Evolutionary conservation across 78 protist species (phyloP).

Genomic region (Dictyostelium brefeldianum): DNA sequence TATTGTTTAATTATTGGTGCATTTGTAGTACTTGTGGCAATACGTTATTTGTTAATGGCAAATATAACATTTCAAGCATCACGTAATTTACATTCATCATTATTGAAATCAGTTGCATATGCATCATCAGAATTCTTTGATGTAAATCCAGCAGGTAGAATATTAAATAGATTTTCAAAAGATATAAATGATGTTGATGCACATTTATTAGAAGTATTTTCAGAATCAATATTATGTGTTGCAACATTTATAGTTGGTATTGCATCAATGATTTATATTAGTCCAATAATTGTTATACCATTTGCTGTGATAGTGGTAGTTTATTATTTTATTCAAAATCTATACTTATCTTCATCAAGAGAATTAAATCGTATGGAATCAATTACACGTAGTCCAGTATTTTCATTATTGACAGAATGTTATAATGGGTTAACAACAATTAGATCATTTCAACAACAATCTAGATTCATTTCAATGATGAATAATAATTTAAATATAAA

Average conservation of each 20-base stretch:
- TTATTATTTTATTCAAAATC: conserved; percentile 81
- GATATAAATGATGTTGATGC: conserved; percentile 41
- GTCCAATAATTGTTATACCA: conserved; percentile 39
- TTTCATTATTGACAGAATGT: conserved; percentile 86
- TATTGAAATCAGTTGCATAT: neutral
- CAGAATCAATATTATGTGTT: neutral
- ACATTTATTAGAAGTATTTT: conserved; percentile 4
- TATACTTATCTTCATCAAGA: conserved; percentile 80
- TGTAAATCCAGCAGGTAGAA: conserved; percentile 68
- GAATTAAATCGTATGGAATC: conserved; percentile 93
- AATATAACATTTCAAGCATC: neutral
- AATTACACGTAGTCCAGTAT: conserved; percentile 91
- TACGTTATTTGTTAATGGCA: neutral
- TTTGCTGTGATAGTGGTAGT: conserved; percentile 6
- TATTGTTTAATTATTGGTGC: conserved; percentile 2
- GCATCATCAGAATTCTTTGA: conserved; percentile 66
- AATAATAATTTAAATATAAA: conserved; percentile 18
- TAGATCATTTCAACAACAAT: conserved; percentile 84
- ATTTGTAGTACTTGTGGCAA: neutral
- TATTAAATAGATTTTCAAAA: conserved; percentile 63
- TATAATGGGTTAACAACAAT: conserved; percentile 93
- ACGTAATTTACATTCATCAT: neutral
- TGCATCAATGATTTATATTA: conserved; percentile 10
- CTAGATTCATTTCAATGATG: conserved; percentile 21
- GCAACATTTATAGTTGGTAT: conserved; percentile 19